These are phyloP conservation scores for Chlorella variabilis DNA, from an alignment of 163 green algal species.

Conservation along the genomic window DNA sequence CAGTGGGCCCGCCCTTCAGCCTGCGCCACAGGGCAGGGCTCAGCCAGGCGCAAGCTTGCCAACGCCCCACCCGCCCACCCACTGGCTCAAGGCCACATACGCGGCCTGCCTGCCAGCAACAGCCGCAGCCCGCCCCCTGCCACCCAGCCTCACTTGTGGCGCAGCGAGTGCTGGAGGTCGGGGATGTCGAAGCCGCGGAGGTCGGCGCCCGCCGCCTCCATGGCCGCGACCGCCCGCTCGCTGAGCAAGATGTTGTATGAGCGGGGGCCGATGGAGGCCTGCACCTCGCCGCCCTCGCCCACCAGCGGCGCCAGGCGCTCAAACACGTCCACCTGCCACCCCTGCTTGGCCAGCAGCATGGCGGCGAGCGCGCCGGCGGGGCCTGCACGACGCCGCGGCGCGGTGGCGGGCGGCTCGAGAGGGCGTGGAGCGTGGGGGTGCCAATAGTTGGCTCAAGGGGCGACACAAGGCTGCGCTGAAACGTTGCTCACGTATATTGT, in stretches of 20 bases:
- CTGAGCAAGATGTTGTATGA: conserved; percentile 30
- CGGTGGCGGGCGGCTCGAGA: too few relatives aligned
- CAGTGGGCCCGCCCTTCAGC: not conserved
- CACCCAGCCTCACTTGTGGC: conserved; percentile 17
- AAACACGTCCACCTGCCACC: conserved; percentile 23
- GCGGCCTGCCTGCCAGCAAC: too few relatives aligned
- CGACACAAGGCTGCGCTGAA: too few relatives aligned
- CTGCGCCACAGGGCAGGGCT: not conserved
- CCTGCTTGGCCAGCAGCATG: conserved; percentile 26
- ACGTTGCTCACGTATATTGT: too few relatives aligned
- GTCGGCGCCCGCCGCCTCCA: conserved; percentile 12
- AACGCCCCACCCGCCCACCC: too few relatives aligned
- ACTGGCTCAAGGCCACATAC: too few relatives aligned
- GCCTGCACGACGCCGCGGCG: too few relatives aligned
- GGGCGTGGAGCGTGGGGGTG: too few relatives aligned
- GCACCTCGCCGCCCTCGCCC: conserved; percentile 1
- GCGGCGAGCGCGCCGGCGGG: conserved; percentile 7
- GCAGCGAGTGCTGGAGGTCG: not conserved
- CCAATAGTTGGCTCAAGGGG: too few relatives aligned
- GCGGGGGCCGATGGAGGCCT: conserved; percentile 21
- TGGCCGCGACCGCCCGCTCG: conserved; percentile 1
- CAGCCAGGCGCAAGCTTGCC: too few relatives aligned
- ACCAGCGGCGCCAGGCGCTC: conserved; percentile 19
- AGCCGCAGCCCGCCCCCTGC: too few relatives aligned
- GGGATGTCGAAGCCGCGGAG: conserved; percentile 15